phyloP scores from a whole-genome alignment of 805 yeast species.

The Phaffomyces thermotolerans region DNA sequence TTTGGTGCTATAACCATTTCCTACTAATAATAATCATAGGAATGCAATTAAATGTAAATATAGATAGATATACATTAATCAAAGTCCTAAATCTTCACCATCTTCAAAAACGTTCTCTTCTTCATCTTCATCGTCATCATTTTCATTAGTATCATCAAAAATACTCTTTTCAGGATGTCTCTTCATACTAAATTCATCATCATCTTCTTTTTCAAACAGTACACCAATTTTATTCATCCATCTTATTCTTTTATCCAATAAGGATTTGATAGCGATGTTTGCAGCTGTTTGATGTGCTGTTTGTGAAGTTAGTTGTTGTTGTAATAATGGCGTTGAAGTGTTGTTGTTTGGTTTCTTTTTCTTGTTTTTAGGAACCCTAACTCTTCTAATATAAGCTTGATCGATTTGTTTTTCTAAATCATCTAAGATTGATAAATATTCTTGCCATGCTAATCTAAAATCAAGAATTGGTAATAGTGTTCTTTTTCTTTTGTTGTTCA shows the following conservation, averaged over 20 bases:
- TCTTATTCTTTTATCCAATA: slow-evolving; percentile 76
- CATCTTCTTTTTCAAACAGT: slow-evolving; percentile 44
- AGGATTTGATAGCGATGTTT: slow-evolving; percentile 67
- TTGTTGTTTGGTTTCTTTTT: slow-evolving; percentile 28
- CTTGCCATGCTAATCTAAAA: slow-evolving; percentile 92
- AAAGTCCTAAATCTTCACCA: slow-evolving; percentile 24
- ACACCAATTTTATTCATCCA: slow-evolving; percentile 92
- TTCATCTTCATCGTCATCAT: slow-evolving; percentile 19
- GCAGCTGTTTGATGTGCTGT: slow-evolving; percentile 59
- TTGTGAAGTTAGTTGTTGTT: slow-evolving; percentile 23
- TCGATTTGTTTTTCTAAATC: slow-evolving; percentile 96
- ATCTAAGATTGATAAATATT: slow-evolving; percentile 80
- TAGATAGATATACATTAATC: too few species aligned
- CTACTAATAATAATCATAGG: slow-evolving; percentile 16
- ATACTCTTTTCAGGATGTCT: slow-evolving; percentile 19
- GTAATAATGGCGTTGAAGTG: slow-evolving; percentile 27
- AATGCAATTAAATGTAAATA: slow-evolving; percentile 1
- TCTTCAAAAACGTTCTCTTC: slow-evolving; percentile 23
- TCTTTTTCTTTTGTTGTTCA: slow-evolving; percentile 63
- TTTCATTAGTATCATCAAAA: slow-evolving; percentile 11
- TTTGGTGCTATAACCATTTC: too few species aligned
- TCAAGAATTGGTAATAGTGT: slow-evolving; percentile 65
- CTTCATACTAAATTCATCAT: slow-evolving; percentile 15
- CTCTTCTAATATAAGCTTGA: slow-evolving; percentile 80
- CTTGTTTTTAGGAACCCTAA: slow-evolving; percentile 56